A percentile compares a stretch with the other conserved stretches of the same genome.
phyloP scores from a whole-genome alignment of 2,329 filamentous ascomycete genomes.

The Epichloe brachyelytri region DNA sequence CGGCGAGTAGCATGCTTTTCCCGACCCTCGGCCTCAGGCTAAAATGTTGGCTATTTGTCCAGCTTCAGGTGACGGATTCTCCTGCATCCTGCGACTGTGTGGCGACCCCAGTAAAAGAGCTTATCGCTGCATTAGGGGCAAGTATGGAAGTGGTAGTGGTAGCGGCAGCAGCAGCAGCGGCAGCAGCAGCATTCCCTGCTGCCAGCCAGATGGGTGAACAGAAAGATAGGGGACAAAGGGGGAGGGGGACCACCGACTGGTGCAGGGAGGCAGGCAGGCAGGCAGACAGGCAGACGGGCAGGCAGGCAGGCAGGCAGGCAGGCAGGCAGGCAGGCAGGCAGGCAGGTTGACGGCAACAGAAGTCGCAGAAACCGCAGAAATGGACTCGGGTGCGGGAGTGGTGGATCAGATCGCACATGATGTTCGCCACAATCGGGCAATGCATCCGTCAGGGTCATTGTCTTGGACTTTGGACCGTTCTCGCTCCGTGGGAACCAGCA shows the following conservation, averaged over 20 bases:
- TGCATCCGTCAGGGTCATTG: not conserved
- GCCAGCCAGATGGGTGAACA: not conserved
- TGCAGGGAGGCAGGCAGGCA: not conserved
- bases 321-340: not conserved
- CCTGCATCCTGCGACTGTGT: not conserved
- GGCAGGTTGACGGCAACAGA: not conserved
- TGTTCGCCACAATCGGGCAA: not conserved
- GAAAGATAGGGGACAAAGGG: not conserved
- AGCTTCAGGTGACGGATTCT: constrained; percentile 1
- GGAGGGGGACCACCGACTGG: no score
- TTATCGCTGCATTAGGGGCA: not conserved
- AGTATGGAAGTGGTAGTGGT: not conserved
- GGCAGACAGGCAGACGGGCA: not conserved
- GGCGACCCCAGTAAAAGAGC: not conserved
- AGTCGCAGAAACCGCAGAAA: no score
- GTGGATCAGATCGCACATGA: not conserved
- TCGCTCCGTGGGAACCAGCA: not conserved
- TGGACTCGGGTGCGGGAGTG: not conserved
- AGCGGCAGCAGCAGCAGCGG: not conserved
- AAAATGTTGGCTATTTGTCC: not conserved
- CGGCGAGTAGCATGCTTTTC: not conserved
- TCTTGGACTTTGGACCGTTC: not conserved
- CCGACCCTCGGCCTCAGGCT: not conserved
- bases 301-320: not conserved
- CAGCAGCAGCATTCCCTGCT: not conserved